Percentiles rank a stretch among this genome's conserved stretches.
Conservation (phyloP, 495 filamentous ascomycete species). For the Penicillium paradoxum region DNA sequence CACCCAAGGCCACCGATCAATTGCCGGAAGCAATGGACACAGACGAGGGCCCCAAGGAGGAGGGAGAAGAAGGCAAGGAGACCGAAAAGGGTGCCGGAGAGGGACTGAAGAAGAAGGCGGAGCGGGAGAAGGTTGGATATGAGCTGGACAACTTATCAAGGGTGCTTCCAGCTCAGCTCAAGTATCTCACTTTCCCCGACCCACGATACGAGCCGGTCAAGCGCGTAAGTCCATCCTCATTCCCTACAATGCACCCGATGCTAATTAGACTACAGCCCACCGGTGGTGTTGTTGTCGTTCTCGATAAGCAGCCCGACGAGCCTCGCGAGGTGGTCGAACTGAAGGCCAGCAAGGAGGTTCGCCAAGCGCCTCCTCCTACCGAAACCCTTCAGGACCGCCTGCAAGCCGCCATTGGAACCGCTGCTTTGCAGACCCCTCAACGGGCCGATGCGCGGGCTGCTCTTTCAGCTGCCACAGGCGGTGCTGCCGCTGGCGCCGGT, state of each 20-base stretch:
- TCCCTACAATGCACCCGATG: slow-evolving; percentile 6
- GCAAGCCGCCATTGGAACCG: slow-evolving; percentile 34
- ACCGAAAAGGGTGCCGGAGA: slow-evolving; percentile 58
- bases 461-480: slow-evolving; percentile 34
- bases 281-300: slow-evolving; percentile 83
- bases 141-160: slow-evolving; percentile 95
- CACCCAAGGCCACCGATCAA: slow-evolving; percentile 65
- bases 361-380: slow-evolving; percentile 52
- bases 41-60: slow-evolving; percentile 63
- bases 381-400: slow-evolving; percentile 44
- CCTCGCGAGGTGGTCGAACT: slow-evolving; percentile 76
- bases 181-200: slow-evolving; percentile 84
- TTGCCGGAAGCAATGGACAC: slow-evolving; percentile 82
- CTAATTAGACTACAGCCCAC: slow-evolving; percentile 68
- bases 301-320: slow-evolving; percentile 78
- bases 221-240: slow-evolving; percentile 57
- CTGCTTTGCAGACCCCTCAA: slow-evolving; percentile 38
- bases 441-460: slow-evolving; percentile 30
- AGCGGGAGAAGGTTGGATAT: slow-evolving; percentile 96
- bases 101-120: slow-evolving; percentile 70
- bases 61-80: slow-evolving; percentile 56
- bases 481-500: slow-evolving; percentile 51
- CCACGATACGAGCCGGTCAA: slow-evolving; percentile 92
- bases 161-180: slow-evolving; percentile 87
- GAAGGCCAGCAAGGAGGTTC: slow-evolving; percentile 74